Conservation (phyloP, 352 stramenopile species). For the Globisporangium ultimum region DNA sequence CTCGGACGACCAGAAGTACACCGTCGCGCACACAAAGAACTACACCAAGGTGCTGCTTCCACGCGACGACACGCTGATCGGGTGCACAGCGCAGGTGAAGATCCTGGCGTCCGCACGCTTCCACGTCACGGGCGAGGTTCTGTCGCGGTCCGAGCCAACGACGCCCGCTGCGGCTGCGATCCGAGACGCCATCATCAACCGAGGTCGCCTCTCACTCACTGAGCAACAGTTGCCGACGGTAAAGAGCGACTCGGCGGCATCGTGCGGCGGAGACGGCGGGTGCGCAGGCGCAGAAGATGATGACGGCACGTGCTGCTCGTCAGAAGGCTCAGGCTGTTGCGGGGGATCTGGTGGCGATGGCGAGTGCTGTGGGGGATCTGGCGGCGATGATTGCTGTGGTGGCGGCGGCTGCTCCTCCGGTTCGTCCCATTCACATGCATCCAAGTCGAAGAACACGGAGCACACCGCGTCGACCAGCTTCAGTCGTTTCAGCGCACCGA, state of each 20-base stretch:
- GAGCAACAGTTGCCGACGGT: conserved; percentile 27
- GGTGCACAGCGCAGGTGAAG: conserved; percentile 61
- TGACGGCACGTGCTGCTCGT: conserved; percentile 32
- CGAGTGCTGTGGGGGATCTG: conserved; percentile 16
- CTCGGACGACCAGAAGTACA: conserved; percentile 71
- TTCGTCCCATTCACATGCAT: conserved; percentile 2
- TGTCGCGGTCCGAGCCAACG: conserved; percentile 52
- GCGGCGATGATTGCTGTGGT: conserved; percentile 16
- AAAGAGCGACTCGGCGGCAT: conserved; percentile 20
- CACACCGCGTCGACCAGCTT: conserved; percentile 14
- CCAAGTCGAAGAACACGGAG: conserved; percentile 29
- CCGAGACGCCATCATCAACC: conserved; percentile 43
- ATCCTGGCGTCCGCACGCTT: conserved; percentile 60
- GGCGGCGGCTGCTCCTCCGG: conserved; percentile 4
- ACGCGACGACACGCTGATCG: conserved; percentile 70
- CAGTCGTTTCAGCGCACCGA: not conserved
- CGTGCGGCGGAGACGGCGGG: conserved; percentile 25
- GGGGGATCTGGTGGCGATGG: conserved; percentile 6
- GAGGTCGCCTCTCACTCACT: conserved; percentile 26
- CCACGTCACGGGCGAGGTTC: conserved; percentile 65
- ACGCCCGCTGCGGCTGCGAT: conserved; percentile 48
- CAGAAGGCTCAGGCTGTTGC: conserved; percentile 17
- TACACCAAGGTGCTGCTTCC: conserved; percentile 91
- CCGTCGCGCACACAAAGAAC: conserved; percentile 88
- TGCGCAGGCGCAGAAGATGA: conserved; percentile 17